Conservation (phyloP, 148 eudicot species). For the Vaccinium macrocarpon region DNA sequence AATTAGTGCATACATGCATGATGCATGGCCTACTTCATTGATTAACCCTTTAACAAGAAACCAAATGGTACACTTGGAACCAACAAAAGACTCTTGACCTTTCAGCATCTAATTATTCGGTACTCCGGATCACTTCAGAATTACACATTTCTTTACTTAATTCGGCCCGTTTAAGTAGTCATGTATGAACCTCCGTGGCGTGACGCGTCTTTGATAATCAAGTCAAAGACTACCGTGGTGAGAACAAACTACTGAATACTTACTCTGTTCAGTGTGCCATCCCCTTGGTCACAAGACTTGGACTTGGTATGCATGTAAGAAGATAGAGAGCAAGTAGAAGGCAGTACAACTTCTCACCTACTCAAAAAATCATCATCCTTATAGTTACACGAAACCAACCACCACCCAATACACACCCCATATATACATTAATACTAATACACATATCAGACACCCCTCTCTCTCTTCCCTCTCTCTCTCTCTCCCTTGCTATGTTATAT, state of each 20-base stretch:
- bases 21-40: background rate
- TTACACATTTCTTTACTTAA: too few species aligned
- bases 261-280: too few species aligned
- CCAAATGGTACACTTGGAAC: background rate
- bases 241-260: too few species aligned
- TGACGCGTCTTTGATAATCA: too few species aligned
- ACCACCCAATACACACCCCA: constrained; percentile 1
- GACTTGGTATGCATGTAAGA: background rate
- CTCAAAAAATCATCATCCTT: constrained; percentile 5
- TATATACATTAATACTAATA: constrained; percentile 1
- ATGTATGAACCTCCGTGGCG: too few species aligned
- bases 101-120: too few species aligned
- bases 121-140: too few species aligned
- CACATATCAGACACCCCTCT: background rate
- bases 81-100: background rate
- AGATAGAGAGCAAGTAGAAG: constrained; percentile 17
- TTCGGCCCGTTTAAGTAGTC: too few species aligned
- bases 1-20: background rate
- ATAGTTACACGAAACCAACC: constrained; percentile 24
- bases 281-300: background rate
- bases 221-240: too few species aligned
- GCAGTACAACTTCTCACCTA: constrained; percentile 35
- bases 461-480: background rate
- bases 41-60: constrained; percentile 17
- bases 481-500: background rate